Evolutionary conservation across 1,139 yeast species (phyloP).

Genomic region (Torulaspora globosa): DNA sequence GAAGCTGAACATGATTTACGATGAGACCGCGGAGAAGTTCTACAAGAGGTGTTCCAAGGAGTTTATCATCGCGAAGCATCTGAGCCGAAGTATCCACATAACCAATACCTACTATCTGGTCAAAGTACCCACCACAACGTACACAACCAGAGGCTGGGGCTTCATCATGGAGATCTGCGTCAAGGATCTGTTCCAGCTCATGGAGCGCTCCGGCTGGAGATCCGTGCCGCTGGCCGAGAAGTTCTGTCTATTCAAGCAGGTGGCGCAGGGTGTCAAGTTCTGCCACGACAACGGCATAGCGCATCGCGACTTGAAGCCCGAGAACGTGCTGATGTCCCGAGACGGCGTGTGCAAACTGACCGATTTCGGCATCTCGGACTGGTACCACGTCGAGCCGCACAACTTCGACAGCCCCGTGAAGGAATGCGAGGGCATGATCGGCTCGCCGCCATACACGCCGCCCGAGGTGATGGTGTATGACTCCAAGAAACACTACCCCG

Average conservation of each 20-base stretch:
- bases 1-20: conserved; percentile 55
- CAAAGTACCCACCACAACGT: conserved; percentile 53
- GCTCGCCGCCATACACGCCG: conserved; percentile 77
- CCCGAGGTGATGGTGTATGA: conserved; percentile 65
- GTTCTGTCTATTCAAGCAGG: conserved; percentile 46
- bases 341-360: conserved; percentile 64
- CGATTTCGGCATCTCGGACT: conserved; percentile 72
- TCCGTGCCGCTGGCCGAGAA: conserved; percentile 51
- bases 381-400: conserved; percentile 54
- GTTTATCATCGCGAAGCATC: conserved; percentile 53
- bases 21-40: conserved; percentile 63
- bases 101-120: conserved; percentile 54
- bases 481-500: conserved; percentile 33
- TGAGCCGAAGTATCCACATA: conserved; percentile 53
- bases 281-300: conserved; percentile 76
- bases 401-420: conserved; percentile 50
- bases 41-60: conserved; percentile 63
- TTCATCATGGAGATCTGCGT: conserved; percentile 62
- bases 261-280: conserved; percentile 56
- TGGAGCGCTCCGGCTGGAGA: conserved; percentile 48
- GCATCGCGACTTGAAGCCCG: conserved; percentile 93
- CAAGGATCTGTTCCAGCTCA: conserved; percentile 65
- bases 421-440: conserved; percentile 49
- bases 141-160: conserved; percentile 70
- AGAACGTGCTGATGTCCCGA: conserved; percentile 62